Conservation (phyloP, 805 yeast genomes). For the Saccharomyces eubayanus region DNA sequence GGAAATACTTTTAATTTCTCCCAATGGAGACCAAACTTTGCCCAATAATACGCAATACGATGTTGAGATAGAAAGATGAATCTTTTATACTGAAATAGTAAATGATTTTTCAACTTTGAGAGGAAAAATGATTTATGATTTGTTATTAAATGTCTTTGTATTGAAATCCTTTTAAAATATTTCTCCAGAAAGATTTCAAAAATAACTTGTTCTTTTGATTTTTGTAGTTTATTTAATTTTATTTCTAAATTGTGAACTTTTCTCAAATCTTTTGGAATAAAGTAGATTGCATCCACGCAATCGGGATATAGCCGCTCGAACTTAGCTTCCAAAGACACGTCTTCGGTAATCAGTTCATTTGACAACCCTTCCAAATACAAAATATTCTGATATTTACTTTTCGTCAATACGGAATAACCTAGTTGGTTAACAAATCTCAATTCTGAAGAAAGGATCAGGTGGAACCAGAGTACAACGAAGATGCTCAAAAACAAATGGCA, state of each 20-base stretch:
- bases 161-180: slow-evolving; percentile 12
- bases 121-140: background rate
- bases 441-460: slow-evolving; percentile 49
- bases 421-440: slow-evolving; percentile 32
- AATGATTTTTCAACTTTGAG: background rate
- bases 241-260: slow-evolving; percentile 26
- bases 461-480: slow-evolving; percentile 47
- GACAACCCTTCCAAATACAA: slow-evolving; percentile 44
- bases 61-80: background rate
- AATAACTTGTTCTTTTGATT: slow-evolving; percentile 31
- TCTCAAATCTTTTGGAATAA: slow-evolving; percentile 37
- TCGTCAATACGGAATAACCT: slow-evolving; percentile 23
- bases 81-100: background rate
- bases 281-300: slow-evolving; percentile 52
- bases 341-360: background rate
- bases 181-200: slow-evolving; percentile 28
- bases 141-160: background rate
- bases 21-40: background rate
- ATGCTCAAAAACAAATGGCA: slow-evolving; percentile 58
- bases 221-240: slow-evolving; percentile 14
- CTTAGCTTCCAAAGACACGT: background rate
- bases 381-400: slow-evolving; percentile 22
- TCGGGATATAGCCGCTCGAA: slow-evolving; percentile 39
- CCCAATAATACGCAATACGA: background rate
- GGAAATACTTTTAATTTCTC: background rate